phyloP scores from a whole-genome alignment of 441 rosid genomes.

The Cnidoscolus chayamansa region DNA sequence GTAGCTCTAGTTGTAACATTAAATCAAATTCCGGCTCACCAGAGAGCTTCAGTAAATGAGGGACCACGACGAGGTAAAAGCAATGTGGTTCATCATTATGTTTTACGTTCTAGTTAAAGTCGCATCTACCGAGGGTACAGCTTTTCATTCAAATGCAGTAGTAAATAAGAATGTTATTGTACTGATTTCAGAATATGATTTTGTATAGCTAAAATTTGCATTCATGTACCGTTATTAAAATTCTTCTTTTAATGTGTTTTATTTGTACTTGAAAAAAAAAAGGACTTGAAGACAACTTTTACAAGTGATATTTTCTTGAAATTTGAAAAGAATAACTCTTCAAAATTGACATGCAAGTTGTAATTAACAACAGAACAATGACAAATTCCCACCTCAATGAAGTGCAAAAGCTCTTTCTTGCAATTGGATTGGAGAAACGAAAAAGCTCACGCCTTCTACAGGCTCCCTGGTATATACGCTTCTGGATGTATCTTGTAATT shows the following conservation, averaged over 20 bases:
- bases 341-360: constrained; percentile 8
- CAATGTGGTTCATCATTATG: background rate
- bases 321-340: background rate
- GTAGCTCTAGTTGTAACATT: background rate
- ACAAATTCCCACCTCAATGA: background rate
- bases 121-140: too few species aligned
- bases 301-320: background rate
- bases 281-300: background rate
- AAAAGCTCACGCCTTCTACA: background rate
- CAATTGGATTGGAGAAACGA: background rate
- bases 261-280: too few species aligned
- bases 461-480: background rate
- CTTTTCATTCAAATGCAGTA: too few species aligned
- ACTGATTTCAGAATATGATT: too few species aligned
- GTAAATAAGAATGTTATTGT: too few species aligned
- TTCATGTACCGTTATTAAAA: too few species aligned
- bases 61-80: background rate
- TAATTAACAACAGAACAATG: background rate
- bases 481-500: background rate
- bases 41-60: background rate
- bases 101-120: too few species aligned
- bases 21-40: background rate
- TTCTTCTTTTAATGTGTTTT: too few species aligned
- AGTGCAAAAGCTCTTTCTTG: background rate
- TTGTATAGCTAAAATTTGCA: too few species aligned